Base-by-base conservation (phyloP, 192 early-diverging fungal species). In the Coemansia sp. region DNA sequence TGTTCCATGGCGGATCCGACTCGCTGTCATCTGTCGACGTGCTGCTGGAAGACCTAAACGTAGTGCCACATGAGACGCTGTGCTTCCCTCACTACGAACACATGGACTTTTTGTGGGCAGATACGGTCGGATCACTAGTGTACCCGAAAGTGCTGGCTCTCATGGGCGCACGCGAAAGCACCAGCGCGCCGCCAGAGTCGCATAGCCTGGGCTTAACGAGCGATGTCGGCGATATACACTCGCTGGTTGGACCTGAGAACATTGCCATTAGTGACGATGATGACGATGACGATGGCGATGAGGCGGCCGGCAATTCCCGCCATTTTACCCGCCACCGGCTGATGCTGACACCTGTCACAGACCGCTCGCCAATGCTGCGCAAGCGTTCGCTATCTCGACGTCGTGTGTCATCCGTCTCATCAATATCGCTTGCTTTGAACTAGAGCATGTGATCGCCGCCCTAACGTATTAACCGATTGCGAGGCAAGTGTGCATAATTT, bases 1-100 rank as follows among this genome's bases (percentile, higher is more conserved):
- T 98, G 50, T 98, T 98, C 78, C 92, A 96, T 65, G 95, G 95
- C 41, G 90, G 92, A 9, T 85, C 88, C 14, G 94, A 98, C 65
- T 91, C 91, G 3, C 81, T 98, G 14, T 91, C 94, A 0, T 88
- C 94, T 39, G 88, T 93, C 35, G 62, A 88, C 7, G 75, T 80
- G 17, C 75, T 92, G 17, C 40, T 87, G 3, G 85, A 89, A 42
- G 86, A 88, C 19, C 54, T 90, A 9, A 17, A 62, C 19, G 63
- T 57, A 3, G 48, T 63, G 14, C 72, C 69, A 9, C 85, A 78
- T 4, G 89, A 87, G 45, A 74, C 86, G 1, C 79, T 86, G 67
- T 85, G 88, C 45, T 77, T 93, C 45, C 67, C 72, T 21, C 83
- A 89, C 62, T 96, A 93, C 77, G 94, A 97, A 72, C 95, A 98